Conservation (phyloP, 805 yeast species). For the Pichia nanzhaoensis region DNA sequence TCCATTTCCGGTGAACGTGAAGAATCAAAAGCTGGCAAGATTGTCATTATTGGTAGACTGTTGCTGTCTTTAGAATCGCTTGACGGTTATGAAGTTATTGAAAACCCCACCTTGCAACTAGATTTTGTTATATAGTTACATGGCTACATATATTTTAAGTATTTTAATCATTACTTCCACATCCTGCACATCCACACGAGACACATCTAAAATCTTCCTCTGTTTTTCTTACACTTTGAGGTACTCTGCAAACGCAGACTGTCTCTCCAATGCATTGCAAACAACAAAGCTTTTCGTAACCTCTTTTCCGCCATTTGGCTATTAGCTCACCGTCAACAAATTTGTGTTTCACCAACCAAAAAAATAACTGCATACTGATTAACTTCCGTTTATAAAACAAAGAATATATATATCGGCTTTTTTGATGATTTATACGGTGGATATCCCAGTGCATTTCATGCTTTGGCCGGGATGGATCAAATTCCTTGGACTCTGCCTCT, state of each 20-base stretch:
- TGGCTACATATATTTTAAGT: too few species aligned
- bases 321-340: constrained; percentile 64
- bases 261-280: constrained; percentile 68
- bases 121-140: constrained; percentile 9
- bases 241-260: constrained; percentile 83
- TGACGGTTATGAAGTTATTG: constrained; percentile 63
- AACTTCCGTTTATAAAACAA: constrained; percentile 64
- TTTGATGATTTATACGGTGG: constrained; percentile 61
- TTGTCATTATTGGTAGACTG: constrained; percentile 82
- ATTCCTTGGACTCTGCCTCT: constrained; percentile 40
- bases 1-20: constrained; percentile 30
- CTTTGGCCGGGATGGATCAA: constrained; percentile 33
- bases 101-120: constrained; percentile 25
- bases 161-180: constrained; percentile 62
- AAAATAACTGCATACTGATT: constrained; percentile 61
- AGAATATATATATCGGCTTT: constrained; percentile 69
- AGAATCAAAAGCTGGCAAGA: constrained; percentile 44
- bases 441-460: constrained; percentile 65
- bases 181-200: constrained; percentile 82
- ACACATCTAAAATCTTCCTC: constrained; percentile 38
- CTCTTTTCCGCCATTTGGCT: constrained; percentile 57
- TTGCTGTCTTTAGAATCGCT: constrained; percentile 68
- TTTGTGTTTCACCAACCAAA: constrained; percentile 62
- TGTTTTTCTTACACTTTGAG: constrained; percentile 42
- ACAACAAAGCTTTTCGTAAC: constrained; percentile 84